These are phyloP conservation scores for Pythium folliculosum DNA, from an alignment of 352 stramenopile genomes.

Conservation along the genomic window DNA sequence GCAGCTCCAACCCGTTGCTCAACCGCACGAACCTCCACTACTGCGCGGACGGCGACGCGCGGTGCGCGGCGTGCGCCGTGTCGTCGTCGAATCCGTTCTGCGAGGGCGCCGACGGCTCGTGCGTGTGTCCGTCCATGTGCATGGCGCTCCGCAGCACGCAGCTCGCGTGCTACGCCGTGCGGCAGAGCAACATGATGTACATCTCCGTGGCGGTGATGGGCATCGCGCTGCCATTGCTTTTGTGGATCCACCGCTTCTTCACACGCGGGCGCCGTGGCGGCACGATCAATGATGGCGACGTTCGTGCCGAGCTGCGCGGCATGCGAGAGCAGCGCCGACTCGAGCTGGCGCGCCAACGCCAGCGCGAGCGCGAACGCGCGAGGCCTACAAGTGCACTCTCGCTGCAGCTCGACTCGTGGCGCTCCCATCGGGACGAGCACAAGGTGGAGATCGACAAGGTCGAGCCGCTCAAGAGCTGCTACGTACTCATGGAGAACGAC, in stretches of 20 bases:
- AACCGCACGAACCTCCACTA: conserved; percentile 24
- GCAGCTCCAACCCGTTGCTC: conserved; percentile 23
- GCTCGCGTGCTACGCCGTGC: conserved; percentile 16
- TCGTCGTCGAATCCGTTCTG: conserved; percentile 13
- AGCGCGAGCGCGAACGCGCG: background rate
- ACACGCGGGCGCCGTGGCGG: background rate
- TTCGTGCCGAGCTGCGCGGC: conserved; percentile 7
- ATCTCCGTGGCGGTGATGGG: conserved; percentile 22
- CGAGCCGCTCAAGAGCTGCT: conserved; percentile 21
- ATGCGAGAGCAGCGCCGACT: conserved; percentile 8
- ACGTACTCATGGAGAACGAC: conserved; percentile 21
- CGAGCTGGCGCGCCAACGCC: conserved; percentile 1
- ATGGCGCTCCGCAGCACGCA: conserved; percentile 11
- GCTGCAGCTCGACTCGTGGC: conserved; percentile 29
- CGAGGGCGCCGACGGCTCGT: conserved; percentile 20
- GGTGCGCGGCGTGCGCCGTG: conserved; percentile 6
- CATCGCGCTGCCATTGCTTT: conserved; percentile 18
- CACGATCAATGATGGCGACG: background rate
- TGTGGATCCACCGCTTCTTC: conserved; percentile 16
- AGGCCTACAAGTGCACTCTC: conserved; percentile 10
- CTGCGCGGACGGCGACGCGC: conserved; percentile 17
- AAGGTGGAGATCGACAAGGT: conserved; percentile 22
- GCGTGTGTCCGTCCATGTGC: conserved; percentile 23
- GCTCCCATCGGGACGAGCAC: conserved; percentile 23
- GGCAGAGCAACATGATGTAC: conserved; percentile 21